These are phyloP conservation scores for Peniophora sp. DNA, from an alignment of 1,284 basidiomycete species.

Conservation along the genomic window DNA sequence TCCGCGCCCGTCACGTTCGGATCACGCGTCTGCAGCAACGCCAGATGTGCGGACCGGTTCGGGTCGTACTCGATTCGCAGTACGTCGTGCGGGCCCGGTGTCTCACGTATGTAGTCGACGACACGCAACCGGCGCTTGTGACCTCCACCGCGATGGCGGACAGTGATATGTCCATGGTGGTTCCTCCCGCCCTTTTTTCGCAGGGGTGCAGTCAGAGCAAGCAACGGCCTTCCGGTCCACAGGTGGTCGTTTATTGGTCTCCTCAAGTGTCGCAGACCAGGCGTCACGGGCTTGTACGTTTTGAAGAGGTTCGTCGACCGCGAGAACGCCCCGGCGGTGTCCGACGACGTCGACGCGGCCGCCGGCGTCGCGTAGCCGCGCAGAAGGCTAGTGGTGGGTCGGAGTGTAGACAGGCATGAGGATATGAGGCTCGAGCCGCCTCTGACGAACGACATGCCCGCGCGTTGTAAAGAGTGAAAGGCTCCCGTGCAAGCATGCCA, in stretches of 20 bases:
- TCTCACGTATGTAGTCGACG: constrained; percentile 79
- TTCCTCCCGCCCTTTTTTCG: constrained; percentile 88
- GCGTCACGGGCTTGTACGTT: constrained; percentile 85
- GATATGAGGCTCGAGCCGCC: constrained; percentile 8
- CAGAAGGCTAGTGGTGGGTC: background rate
- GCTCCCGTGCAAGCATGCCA: background rate
- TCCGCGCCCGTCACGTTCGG: constrained; percentile 35
- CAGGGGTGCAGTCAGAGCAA: constrained; percentile 77
- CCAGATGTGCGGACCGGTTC: constrained; percentile 89
- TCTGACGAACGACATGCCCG: constrained; percentile 12
- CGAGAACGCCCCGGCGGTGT: constrained; percentile 27
- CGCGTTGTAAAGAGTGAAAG: background rate
- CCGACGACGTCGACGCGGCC: constrained; percentile 15
- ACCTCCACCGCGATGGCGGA: constrained; percentile 86
- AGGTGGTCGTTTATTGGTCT: constrained; percentile 78
- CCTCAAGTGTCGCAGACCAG: constrained; percentile 81
- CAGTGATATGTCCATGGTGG: constrained; percentile 78
- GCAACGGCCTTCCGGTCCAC: constrained; percentile 77
- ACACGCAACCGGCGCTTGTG: constrained; percentile 82
- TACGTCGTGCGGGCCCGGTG: constrained; percentile 80
- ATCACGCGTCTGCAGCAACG: constrained; percentile 66
- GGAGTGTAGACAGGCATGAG: constrained; percentile 1
- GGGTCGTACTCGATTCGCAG: constrained; percentile 97
- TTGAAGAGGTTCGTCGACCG: constrained; percentile 61
- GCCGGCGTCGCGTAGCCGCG: constrained; percentile 23